Percentiles rank a stretch among this genome's conserved stretches.
Evolutionary conservation across 192 early-diverging fungal genomes (phyloP).

Genomic region (Umbelopsis vinacea): DNA sequence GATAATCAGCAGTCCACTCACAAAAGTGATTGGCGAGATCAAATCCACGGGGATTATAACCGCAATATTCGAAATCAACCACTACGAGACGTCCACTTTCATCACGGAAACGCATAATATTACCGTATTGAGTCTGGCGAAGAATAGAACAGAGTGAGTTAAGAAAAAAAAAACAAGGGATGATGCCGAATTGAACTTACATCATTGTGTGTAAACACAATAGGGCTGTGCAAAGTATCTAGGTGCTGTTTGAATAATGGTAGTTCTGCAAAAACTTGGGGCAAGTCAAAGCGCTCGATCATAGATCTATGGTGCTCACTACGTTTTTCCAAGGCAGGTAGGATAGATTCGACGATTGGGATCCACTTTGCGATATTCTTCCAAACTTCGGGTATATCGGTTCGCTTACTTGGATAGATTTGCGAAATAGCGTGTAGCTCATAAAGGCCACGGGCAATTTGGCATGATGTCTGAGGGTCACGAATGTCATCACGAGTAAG

Average conservation of each 20-base stretch:
- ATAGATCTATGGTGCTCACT: constrained; percentile 28
- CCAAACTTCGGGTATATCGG: constrained; percentile 53
- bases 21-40: constrained; percentile 88
- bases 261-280: constrained; percentile 19
- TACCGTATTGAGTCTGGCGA: constrained; percentile 80
- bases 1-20: constrained; percentile 87
- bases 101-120: constrained; percentile 70
- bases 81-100: constrained; percentile 65
- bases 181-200: constrained; percentile 39
- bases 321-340: constrained; percentile 20
- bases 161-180: neutral
- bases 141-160: neutral
- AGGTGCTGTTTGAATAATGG: constrained; percentile 40
- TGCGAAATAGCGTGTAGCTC: constrained; percentile 75
- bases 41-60: constrained; percentile 77
- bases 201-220: constrained; percentile 93
- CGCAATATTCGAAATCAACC: constrained; percentile 85
- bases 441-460: constrained; percentile 75
- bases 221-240: constrained; percentile 51
- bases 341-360: constrained; percentile 40
- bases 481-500: constrained; percentile 73
- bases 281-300: constrained; percentile 12
- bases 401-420: constrained; percentile 57
- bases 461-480: constrained; percentile 59
- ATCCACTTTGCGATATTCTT: constrained; percentile 70